These are phyloP conservation scores for Kluyveromyces wickerhamii DNA, from an alignment of 805 yeast species.

Conservation along the genomic window DNA sequence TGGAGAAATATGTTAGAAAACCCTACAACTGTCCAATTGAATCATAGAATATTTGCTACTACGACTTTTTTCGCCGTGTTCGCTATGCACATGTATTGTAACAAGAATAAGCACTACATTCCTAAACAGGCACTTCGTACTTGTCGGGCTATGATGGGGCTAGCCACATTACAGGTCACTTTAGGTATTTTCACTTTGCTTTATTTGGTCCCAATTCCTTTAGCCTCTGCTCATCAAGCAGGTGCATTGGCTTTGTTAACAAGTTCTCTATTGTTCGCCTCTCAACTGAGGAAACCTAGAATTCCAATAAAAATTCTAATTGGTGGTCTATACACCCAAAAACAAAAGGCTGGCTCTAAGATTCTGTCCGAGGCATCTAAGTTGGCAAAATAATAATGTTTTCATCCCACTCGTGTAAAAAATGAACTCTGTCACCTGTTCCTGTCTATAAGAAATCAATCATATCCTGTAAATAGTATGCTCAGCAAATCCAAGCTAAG, in stretches of 20 bases:
- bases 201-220: constrained; percentile 82
- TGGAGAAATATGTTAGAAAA: constrained; percentile 94
- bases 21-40: constrained; percentile 91
- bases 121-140: constrained; percentile 52
- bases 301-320: constrained; percentile 31
- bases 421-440: not conserved
- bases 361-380: constrained; percentile 33
- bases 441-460: not conserved
- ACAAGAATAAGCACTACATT: constrained; percentile 43
- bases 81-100: constrained; percentile 63
- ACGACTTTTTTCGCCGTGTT: constrained; percentile 67
- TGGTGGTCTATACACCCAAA: constrained; percentile 29
- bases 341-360: constrained; percentile 25
- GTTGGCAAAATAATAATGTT: constrained; percentile 13
- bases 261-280: constrained; percentile 54
- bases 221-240: constrained; percentile 95
- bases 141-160: constrained; percentile 67
- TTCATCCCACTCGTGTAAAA: not conserved
- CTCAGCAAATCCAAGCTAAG: too few relatives aligned
- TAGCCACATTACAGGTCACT: constrained; percentile 74
- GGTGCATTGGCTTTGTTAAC: constrained; percentile 90
- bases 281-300: constrained; percentile 54
- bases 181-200: constrained; percentile 82
- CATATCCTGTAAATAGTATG: not conserved
- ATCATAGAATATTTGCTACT: constrained; percentile 79